Evolutionary conservation across 306 rosid species (phyloP), one percentile per base, ranked within the genome.

Genomic region (Glycine latifolia): DNA sequence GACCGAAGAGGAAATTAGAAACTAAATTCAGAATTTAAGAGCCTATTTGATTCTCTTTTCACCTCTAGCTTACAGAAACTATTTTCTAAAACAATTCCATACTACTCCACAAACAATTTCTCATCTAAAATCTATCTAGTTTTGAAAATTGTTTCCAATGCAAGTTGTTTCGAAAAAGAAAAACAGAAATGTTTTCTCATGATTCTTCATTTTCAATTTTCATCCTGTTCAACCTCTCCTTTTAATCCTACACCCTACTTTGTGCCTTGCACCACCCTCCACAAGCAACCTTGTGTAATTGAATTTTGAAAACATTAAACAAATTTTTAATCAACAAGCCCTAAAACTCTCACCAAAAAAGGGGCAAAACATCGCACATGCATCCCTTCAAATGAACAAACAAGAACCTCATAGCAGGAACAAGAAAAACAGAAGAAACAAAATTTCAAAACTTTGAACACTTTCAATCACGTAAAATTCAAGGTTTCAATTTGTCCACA

Each of bases 331-430:
- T 37, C 6, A 13, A 3, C 7, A 65, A 35, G 39, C 49, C 71
- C 71, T 14, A 41, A 71, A 72, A 50, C 67, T 26, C 31, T 10
- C 52, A 16, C 26, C 5, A 61, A 5, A 44, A 74, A 65, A 37
- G 3, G 35, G 71, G 49, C 33, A 47, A 55, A 4, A 2, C 5
- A 74, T 13, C 20, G 31, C 71, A 50, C 72, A 85, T 47, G 68
- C 81, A 73, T 11, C 60, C 75, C 69, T 82, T 54, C 71, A 56
- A 73, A 78, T 13, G 33, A 80, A 69, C 48, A 69, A 70, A 55
- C 73, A 84, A 67, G 41, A 58, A 61, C 41, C 71, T 53, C 31
- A 26, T 0, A 4, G 44, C 17, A 69, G 10, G 15, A 47, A 53
- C 31, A 81, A 79, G 10, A 67, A 63, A 79, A 59, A 26, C 31